A percentile compares a stretch with the other conserved stretches of the same genome.
These are phyloP conservation scores for Puccinia brachypodii DNA, from an alignment of 1,284 basidiomycete genomes.

Conservation along the genomic window DNA sequence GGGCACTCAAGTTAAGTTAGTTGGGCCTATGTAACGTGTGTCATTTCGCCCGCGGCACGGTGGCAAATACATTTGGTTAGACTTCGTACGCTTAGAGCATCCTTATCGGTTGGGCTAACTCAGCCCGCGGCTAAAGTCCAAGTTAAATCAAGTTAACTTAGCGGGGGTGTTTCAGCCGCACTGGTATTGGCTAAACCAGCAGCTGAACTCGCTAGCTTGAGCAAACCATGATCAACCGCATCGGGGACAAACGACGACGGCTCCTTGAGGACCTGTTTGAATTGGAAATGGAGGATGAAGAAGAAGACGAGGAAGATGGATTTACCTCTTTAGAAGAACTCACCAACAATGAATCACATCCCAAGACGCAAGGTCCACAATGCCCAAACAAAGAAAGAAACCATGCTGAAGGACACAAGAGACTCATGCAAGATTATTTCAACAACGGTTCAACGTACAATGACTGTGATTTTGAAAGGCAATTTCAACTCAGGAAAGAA, in stretches of 20 bases:
- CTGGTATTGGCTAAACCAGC: neutral
- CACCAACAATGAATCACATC: neutral
- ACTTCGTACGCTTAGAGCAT: neutral
- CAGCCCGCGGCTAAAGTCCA: neutral
- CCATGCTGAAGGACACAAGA: neutral
- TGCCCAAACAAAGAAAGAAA: constrained; percentile 12
- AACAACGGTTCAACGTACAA: neutral
- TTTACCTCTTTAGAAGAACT: neutral
- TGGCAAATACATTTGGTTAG: no score
- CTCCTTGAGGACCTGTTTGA: neutral
- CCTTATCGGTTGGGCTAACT: neutral
- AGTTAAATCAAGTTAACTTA: neutral
- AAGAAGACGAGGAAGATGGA: neutral
- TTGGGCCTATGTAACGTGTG: no score
- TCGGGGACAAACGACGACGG: neutral
- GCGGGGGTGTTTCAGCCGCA: neutral
- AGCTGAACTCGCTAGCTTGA: neutral
- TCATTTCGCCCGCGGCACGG: no score
- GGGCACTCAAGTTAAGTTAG: no score
- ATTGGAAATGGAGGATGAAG: neutral
- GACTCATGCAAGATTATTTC: constrained; percentile 9
- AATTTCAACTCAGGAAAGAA: neutral
- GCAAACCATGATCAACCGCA: neutral
- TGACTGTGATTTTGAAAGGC: neutral
- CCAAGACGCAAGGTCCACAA: neutral